These are phyloP conservation scores for Teunomyces tritomae DNA, from an alignment of 805 yeast species.

Conservation along the genomic window DNA sequence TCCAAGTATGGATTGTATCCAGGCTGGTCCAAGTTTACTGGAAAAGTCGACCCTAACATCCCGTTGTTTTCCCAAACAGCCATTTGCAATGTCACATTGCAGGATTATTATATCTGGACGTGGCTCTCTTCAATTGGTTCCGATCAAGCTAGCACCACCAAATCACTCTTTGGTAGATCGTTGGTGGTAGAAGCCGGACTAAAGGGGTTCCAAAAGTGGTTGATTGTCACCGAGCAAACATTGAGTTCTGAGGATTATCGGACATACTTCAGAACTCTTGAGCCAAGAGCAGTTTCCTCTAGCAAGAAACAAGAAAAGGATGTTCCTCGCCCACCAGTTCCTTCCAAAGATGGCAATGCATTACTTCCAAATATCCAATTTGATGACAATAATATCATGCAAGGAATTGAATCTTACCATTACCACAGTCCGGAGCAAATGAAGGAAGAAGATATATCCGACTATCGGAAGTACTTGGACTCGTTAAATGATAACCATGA, in stretches of 20 bases:
- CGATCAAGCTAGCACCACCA: conserved; percentile 66
- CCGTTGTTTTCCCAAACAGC: conserved; percentile 37
- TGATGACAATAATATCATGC: conserved; percentile 14
- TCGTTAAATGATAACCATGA: conserved; percentile 12
- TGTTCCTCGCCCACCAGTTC: conserved; percentile 13
- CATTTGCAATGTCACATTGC: conserved; percentile 65
- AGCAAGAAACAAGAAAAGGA: conserved; percentile 14
- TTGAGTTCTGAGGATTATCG: conserved; percentile 38
- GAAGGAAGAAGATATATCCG: conserved; percentile 12
- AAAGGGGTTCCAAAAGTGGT: conserved; percentile 78
- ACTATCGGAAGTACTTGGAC: conserved; percentile 22
- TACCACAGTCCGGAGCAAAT: not conserved
- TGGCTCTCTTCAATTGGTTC: conserved; percentile 78
- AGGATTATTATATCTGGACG: conserved; percentile 89
- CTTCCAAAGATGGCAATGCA: conserved; percentile 16
- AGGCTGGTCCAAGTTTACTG: conserved; percentile 30
- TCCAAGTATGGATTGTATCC: conserved; percentile 39
- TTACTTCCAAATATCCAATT: conserved; percentile 23
- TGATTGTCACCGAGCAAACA: conserved; percentile 67
- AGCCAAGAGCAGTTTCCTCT: not conserved
- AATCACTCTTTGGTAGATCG: conserved; percentile 75
- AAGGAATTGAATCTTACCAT: not conserved
- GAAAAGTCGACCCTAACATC: conserved; percentile 21
- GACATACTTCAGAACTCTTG: conserved; percentile 15
- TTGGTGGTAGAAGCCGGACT: conserved; percentile 78